A percentile compares a stretch with the other conserved stretches of the same genome.
Evolutionary conservation across 768 basidiomycete species (phyloP).

Genomic region (Pleurotus giganteus): DNA sequence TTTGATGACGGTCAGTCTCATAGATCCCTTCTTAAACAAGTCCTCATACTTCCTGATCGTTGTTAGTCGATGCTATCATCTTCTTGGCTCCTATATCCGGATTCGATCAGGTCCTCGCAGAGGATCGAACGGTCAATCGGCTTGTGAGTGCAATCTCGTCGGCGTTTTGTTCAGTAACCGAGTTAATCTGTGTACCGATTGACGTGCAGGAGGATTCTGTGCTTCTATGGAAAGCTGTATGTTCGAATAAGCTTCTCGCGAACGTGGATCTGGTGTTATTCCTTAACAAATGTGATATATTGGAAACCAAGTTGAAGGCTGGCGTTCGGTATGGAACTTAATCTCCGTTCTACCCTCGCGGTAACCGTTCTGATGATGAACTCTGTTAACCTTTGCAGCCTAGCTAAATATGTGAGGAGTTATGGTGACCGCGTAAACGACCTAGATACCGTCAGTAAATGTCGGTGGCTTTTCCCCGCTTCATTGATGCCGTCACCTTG

Average conservation of each 20-base stretch:
- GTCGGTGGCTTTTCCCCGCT: constrained; percentile 43
- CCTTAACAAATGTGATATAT: constrained; percentile 86
- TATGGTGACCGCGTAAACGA: constrained; percentile 72
- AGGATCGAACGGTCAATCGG: constrained; percentile 61
- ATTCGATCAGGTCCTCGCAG: constrained; percentile 68
- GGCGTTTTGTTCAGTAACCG: constrained; percentile 2
- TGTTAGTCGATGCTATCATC: constrained; percentile 65
- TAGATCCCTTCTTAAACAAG: neutral
- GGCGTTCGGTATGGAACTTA: constrained; percentile 44
- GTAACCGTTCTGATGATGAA: neutral
- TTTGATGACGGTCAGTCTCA: constrained; percentile 32
- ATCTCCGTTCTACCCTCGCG: neutral
- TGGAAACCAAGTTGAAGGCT: constrained; percentile 63
- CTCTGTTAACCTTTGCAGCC: constrained; percentile 22
- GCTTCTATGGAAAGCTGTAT: constrained; percentile 86
- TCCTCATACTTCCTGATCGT: neutral
- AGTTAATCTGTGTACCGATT: neutral
- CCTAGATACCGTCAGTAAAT: constrained; percentile 69
- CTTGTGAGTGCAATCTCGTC: constrained; percentile 33
- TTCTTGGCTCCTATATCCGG: constrained; percentile 76
- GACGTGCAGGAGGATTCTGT: constrained; percentile 71
- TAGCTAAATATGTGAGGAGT: constrained; percentile 70
- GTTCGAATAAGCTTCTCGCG: constrained; percentile 77
- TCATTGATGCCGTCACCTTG: too few species aligned
- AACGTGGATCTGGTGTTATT: constrained; percentile 82